Percentiles rank a stretch among this genome's conserved stretches.
Evolutionary conservation across 2,329 filamentous ascomycete genomes (phyloP).

Genomic region (Colletotrichum sp.): DNA sequence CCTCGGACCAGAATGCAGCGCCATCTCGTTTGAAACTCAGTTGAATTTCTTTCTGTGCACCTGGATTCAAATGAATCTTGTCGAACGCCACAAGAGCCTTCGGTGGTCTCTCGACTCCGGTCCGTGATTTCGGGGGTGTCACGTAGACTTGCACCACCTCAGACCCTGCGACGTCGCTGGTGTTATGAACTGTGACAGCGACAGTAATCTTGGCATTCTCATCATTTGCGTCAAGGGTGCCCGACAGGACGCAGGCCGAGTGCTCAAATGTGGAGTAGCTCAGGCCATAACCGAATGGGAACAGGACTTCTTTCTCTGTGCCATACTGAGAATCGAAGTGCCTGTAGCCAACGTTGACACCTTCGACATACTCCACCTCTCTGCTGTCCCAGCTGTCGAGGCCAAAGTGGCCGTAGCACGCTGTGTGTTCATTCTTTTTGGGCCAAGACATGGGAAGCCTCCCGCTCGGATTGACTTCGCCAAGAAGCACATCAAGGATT

Average conservation of each 20-base stretch:
- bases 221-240: not conserved
- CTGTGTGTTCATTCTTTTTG: slow-evolving; percentile 39
- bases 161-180: not conserved
- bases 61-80: not conserved
- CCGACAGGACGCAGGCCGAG: not conserved
- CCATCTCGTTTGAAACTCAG: not conserved
- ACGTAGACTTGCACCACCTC: not conserved
- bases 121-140: not conserved
- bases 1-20: not conserved
- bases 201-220: not conserved
- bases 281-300: slow-evolving; percentile 71
- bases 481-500: slow-evolving; percentile 69
- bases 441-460: slow-evolving; percentile 50
- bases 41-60: not conserved
- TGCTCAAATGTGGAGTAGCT: slow-evolving; percentile 53
- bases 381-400: slow-evolving; percentile 54
- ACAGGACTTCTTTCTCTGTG: slow-evolving; percentile 56
- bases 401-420: not conserved
- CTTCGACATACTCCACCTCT: slow-evolving; percentile 66
- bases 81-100: not conserved
- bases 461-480: slow-evolving; percentile 58
- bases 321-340: slow-evolving; percentile 63
- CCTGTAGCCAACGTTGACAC: slow-evolving; percentile 71
- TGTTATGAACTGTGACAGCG: not conserved
- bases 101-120: not conserved